Evolutionary conservation across 805 yeast species (phyloP), one percentile per base, ranked within the genome.

Genomic region (Maudiozyma turicensis): DNA sequence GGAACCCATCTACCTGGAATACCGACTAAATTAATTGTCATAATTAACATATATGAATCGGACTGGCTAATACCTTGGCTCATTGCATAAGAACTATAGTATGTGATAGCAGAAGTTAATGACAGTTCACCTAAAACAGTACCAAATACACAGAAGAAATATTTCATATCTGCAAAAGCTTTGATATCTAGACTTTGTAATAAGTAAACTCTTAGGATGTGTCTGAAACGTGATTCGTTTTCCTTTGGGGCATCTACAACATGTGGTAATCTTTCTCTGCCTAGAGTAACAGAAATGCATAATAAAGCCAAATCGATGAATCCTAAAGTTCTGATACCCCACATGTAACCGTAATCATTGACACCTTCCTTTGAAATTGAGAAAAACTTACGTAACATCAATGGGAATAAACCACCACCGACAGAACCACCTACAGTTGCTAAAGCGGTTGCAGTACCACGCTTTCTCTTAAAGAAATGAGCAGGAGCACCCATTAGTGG

Each of bases 401-500:
- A 58, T 10, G 84, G 82, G 65, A 78, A 76, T 11, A 75, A 51
- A 51, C 74, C 68, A 34, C 82, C 82, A 40, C 82, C 82, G 26
- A 78, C 39, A 11, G 78, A 71, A 3, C 80, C 81, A 39, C 82
- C 82, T 28, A 71, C 68, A 6, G 75, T 69, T 0, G 78, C 72
- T 3, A 75, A 42, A 1, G 78, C 76, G 8, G 66, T 64, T 26
- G 81, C 82, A 47, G 71, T 64, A 2, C 84, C 88, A 58, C 87
- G 69, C 53, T 68, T 77, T 43, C 61, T 69, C 46, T 72, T 68
- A 58, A 82, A 83, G 77, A 85, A 83, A 54, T 82, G 88, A 31
- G 81, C 75, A 8, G 82, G 70, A 11, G 77, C 78, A 11, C 84
- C 77, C 7, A 82, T 65, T 35, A 77, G 61, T 0, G 87, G 86